Evolutionary conservation across 805 yeast species (phyloP).

Genomic region (Wickerhamiella musiphila): DNA sequence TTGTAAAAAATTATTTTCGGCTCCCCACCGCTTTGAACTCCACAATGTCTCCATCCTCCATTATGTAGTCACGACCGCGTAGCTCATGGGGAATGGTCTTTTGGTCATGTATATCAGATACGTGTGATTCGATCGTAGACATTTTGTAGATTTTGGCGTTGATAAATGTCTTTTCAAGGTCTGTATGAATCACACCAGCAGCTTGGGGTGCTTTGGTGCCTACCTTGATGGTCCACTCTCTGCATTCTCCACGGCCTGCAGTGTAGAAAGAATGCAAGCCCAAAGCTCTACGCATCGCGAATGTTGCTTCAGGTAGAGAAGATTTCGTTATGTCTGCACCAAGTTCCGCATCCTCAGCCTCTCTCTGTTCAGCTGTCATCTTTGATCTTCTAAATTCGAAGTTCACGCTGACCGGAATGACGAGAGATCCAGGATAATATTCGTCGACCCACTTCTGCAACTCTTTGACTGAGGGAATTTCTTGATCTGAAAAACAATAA

Average conservation of each 20-base stretch:
- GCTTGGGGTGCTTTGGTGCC: constrained; percentile 75
- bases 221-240: constrained; percentile 75
- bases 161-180: constrained; percentile 59
- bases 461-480: constrained; percentile 27
- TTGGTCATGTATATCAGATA: no score
- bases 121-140: no score
- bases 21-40: constrained; percentile 36
- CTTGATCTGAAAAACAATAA: constrained; percentile 32
- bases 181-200: constrained; percentile 81
- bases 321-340: constrained; percentile 21
- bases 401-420: constrained; percentile 56
- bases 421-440: constrained; percentile 48
- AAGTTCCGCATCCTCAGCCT: constrained; percentile 16
- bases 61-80: constrained; percentile 67
- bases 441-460: constrained; percentile 50
- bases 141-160: constrained; percentile 58
- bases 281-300: constrained; percentile 47
- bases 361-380: constrained; percentile 23
- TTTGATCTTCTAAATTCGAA: constrained; percentile 45
- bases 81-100: no score
- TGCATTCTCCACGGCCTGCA: constrained; percentile 60
- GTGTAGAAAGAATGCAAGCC: constrained; percentile 72
- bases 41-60: constrained; percentile 74
- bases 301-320: constrained; percentile 46
- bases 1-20: neutral